Percentiles rank a stretch among this genome's conserved stretches.
Conservation (phyloP, 352 stramenopile species). For the Peronospora destructor region DNA sequence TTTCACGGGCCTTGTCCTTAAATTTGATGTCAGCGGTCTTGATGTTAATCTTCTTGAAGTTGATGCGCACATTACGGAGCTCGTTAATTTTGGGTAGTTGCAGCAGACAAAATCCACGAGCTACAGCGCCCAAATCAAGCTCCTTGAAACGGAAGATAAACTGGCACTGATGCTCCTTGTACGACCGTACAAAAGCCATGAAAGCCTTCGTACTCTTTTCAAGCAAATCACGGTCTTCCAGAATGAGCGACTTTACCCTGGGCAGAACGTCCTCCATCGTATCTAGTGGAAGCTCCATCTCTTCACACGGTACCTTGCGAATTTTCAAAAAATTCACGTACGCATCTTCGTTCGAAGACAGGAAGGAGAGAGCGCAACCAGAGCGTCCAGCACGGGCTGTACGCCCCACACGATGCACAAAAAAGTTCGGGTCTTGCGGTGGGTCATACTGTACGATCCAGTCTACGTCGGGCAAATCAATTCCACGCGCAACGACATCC, state of each 20-base stretch:
- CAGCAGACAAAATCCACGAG: conserved; percentile 76
- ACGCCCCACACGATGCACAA: conserved; percentile 97
- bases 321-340: conserved; percentile 96
- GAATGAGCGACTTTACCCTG: conserved; percentile 83
- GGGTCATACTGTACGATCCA: conserved; percentile 99
- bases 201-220: conserved; percentile 99
- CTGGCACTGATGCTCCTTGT: conserved; percentile 98
- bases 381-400: conserved; percentile 92
- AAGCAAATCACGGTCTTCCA: conserved; percentile 94
- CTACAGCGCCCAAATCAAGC: conserved; percentile 91
- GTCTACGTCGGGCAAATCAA: conserved; percentile 97
- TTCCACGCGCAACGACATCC: conserved; percentile 96
- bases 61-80: conserved; percentile 66
- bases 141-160: conserved; percentile 99
- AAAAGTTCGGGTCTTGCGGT: conserved; percentile 96
- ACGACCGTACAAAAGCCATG: conserved; percentile 97
- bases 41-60: conserved; percentile 84
- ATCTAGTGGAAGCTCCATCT: conserved; percentile 61
- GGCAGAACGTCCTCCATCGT: conserved; percentile 79
- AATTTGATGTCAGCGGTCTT: conserved; percentile 91
- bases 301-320: conserved; percentile 88
- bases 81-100: conserved; percentile 86
- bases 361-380: conserved; percentile 92
- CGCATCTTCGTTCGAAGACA: conserved; percentile 94
- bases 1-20: conserved; percentile 94